Evolutionary conservation across 768 basidiomycete genomes (phyloP).

Genomic region (Pleurotus citrinopileatus): DNA sequence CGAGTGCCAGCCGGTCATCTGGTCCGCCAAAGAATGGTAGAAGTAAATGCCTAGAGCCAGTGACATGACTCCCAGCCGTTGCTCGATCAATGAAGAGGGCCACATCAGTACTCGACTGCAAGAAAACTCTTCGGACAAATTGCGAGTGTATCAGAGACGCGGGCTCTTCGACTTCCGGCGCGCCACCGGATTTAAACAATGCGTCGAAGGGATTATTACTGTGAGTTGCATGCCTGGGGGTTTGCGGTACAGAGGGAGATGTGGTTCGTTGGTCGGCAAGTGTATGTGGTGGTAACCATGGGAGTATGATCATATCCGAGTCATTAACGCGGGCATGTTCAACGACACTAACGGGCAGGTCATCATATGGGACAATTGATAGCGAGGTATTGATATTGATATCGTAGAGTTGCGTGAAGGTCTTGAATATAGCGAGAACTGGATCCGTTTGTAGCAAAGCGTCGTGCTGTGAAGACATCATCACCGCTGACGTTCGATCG

Average conservation of each 20-base stretch:
- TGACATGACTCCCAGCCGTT: conserved; percentile 20
- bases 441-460: conserved; percentile 71
- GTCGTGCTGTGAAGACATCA: conserved; percentile 76
- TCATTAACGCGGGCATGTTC: conserved; percentile 59
- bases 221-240: conserved; percentile 13
- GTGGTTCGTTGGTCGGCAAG: conserved; percentile 11
- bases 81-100: conserved; percentile 75
- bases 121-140: conserved; percentile 81
- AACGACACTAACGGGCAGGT: conserved; percentile 64
- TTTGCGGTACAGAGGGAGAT: conserved; percentile 8
- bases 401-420: conserved; percentile 72
- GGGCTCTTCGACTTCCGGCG: conserved; percentile 33
- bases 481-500: conserved; percentile 84
- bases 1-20: conserved; percentile 85
- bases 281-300: conserved; percentile 61
- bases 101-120: conserved; percentile 69
- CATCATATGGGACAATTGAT: conserved; percentile 74
- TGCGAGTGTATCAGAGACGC: conserved; percentile 67
- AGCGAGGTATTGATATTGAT: conserved; percentile 63
- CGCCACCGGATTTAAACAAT: conserved; percentile 41
- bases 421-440: conserved; percentile 68
- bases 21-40: conserved; percentile 94
- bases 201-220: conserved; percentile 69
- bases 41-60: conserved; percentile 57
- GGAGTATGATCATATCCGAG: conserved; percentile 77